A percentile compares a stretch with the other conserved stretches of the same genome.
Evolutionary conservation across 306 rosid genomes (phyloP).

Genomic region (Abrus pulchellus): DNA sequence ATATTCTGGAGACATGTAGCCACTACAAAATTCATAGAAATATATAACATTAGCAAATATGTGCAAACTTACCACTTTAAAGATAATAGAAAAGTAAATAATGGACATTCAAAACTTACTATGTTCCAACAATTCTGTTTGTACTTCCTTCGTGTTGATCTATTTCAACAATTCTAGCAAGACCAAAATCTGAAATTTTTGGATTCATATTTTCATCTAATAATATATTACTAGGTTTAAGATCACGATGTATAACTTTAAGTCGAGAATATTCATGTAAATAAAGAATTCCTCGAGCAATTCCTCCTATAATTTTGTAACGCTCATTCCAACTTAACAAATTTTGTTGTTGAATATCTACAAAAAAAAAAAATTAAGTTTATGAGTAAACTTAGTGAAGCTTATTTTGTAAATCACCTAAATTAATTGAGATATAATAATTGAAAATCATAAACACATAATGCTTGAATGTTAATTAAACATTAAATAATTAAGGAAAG

Average conservation of each 20-base stretch:
- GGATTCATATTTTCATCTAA: slow-evolving; percentile 27
- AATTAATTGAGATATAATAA: too few relatives aligned
- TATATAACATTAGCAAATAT: too few relatives aligned
- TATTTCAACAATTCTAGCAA: slow-evolving; percentile 10
- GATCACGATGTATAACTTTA: too few relatives aligned
- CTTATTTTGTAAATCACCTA: not conserved
- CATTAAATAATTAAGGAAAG: not conserved
- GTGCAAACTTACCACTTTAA: too few relatives aligned
- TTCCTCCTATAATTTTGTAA: slow-evolving; percentile 5
- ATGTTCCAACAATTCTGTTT: not conserved
- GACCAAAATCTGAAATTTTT: slow-evolving; percentile 34
- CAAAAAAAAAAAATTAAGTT: not conserved
- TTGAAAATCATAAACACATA: too few relatives aligned
- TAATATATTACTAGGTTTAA: not conserved
- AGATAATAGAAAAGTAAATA: too few relatives aligned
- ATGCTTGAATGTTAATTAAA: too few relatives aligned
- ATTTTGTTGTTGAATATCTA: not conserved
- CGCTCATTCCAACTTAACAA: not conserved
- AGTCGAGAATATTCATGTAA: too few relatives aligned
- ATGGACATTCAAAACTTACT: not conserved
- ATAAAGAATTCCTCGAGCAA: too few relatives aligned
- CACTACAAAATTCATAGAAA: too few relatives aligned
- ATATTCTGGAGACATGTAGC: too few relatives aligned
- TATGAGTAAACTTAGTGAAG: not conserved
- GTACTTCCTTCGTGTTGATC: slow-evolving; percentile 14